These are phyloP conservation scores for Peronospora farinosa DNA, from an alignment of 352 stramenopile genomes.

Conservation along the genomic window DNA sequence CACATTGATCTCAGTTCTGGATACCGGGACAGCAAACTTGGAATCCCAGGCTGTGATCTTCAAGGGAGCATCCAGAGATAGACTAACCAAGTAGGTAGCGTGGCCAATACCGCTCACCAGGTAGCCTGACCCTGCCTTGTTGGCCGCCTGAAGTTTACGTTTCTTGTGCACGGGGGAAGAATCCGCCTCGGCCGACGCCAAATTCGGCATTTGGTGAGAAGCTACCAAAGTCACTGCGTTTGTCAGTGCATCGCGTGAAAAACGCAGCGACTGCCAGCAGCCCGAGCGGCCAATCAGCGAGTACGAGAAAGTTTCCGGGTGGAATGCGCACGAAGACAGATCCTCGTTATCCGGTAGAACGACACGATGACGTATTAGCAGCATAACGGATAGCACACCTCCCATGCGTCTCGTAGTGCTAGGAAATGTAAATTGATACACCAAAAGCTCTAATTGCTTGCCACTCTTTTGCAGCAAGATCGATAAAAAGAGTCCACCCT, in stretches of 20 bases:
- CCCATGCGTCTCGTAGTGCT: conserved; percentile 29
- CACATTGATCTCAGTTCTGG: conserved; percentile 41
- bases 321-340: conserved; percentile 49
- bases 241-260: conserved; percentile 41
- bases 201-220: conserved; percentile 37
- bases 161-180: conserved; percentile 49
- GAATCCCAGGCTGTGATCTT: conserved; percentile 59
- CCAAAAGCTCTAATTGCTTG: conserved; percentile 40
- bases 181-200: conserved; percentile 22
- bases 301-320: conserved; percentile 65
- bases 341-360: conserved; percentile 24
- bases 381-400: conserved; percentile 27
- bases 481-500: conserved; percentile 59
- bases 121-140: conserved; percentile 23
- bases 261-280: conserved; percentile 48
- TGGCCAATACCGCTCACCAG: conserved; percentile 37
- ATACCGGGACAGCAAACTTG: conserved; percentile 68
- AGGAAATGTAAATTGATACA: conserved; percentile 45
- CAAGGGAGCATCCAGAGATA: conserved; percentile 28
- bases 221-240: conserved; percentile 36
- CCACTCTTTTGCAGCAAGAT: conserved; percentile 39
- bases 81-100: conserved; percentile 55
- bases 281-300: conserved; percentile 55
- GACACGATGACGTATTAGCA: conserved; percentile 33
- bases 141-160: conserved; percentile 43